Evolutionary conservation across 176 grass and related monocot genomes (phyloP).

Genomic region (Urochloa ruziziensis): DNA sequence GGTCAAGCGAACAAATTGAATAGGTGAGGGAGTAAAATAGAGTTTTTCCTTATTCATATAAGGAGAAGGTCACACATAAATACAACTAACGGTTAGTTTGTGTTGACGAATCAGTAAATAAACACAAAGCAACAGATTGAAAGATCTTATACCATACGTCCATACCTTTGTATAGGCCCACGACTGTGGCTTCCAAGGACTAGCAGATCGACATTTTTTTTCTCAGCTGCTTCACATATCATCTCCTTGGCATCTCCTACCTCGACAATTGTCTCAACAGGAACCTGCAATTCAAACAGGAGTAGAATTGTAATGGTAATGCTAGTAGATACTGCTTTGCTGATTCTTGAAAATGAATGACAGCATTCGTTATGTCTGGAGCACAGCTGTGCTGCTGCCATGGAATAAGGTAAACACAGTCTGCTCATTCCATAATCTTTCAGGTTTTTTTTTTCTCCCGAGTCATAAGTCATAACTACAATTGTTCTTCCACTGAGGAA

Average conservation of each 20-base stretch:
- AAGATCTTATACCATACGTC: conserved; percentile 30
- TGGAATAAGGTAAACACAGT: not conserved
- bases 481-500: not conserved
- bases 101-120: not conserved
- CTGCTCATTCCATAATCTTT: not conserved
- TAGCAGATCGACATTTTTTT: conserved; percentile 58
- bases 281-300: conserved; percentile 32
- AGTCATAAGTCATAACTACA: no score
- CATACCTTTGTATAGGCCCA: conserved; percentile 59
- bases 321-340: not conserved
- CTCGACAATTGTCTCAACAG: conserved; percentile 49
- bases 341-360: not conserved
- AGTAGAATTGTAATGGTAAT: not conserved
- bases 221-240: conserved; percentile 60
- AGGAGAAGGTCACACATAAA: not conserved
- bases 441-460: no score
- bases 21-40: no score
- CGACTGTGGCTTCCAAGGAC: conserved; percentile 67
- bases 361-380: not conserved
- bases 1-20: no score
- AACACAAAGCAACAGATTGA: not conserved
- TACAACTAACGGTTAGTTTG: not conserved
- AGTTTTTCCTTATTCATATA: not conserved
- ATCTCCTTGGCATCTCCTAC: conserved; percentile 71
- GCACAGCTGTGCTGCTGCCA: not conserved